Percentiles rank a stretch among this genome's conserved stretches.
Evolutionary conservation across 306 rosid genomes (phyloP).

Genomic region (Quercus dentata): DNA sequence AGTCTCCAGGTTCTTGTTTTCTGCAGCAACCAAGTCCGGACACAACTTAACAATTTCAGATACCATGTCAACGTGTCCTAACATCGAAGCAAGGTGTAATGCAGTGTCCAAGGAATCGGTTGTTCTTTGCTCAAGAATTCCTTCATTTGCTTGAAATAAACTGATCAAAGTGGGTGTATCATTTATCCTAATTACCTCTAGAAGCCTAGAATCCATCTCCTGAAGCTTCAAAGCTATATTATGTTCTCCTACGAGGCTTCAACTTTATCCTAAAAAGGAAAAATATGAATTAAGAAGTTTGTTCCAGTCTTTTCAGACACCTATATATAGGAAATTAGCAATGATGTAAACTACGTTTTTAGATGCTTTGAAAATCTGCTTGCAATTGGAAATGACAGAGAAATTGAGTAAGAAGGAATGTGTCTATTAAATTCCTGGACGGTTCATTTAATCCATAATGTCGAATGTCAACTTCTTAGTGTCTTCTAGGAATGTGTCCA

Average conservation of each 20-base stretch:
- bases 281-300: neutral
- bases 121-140: constrained; percentile 42
- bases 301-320: neutral
- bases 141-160: constrained; percentile 36
- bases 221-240: neutral
- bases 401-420: neutral
- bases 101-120: constrained; percentile 44
- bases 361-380: too few species aligned
- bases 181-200: constrained; percentile 37
- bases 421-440: neutral
- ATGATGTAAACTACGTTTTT: too few species aligned
- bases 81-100: constrained; percentile 59
- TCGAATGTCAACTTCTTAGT: too few species aligned
- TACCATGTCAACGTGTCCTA: constrained; percentile 46
- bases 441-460: too few species aligned
- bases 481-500: too few species aligned
- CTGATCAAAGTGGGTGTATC: constrained; percentile 31
- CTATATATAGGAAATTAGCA: neutral
- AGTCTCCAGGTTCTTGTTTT: constrained; percentile 50
- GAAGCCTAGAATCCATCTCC: constrained; percentile 47
- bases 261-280: neutral
- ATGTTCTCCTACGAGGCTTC: neutral
- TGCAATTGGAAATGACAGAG: neutral
- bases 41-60: constrained; percentile 38
- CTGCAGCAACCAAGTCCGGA: constrained; percentile 58